Conservation (phyloP, 768 basidiomycete genomes). For the Boletus vinaceobasis region DNA sequence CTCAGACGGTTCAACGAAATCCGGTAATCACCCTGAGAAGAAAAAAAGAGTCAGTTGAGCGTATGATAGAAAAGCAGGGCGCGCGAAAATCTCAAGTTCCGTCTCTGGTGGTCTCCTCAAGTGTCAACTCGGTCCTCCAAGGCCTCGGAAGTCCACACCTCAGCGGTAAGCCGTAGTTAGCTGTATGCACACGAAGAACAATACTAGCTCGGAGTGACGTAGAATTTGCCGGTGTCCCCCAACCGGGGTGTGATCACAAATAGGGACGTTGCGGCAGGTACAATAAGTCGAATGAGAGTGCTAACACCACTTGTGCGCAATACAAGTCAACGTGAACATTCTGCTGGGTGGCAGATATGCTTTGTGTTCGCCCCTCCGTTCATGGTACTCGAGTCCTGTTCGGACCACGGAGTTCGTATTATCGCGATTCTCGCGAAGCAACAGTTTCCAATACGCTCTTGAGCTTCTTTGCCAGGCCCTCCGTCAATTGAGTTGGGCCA, state of each 20-base stretch:
- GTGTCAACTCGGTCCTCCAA: background rate
- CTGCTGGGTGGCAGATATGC: background rate
- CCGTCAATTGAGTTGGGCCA: slow-evolving; percentile 65
- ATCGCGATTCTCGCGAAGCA: slow-evolving; percentile 30
- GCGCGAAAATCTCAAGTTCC: background rate
- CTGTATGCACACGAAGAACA: background rate
- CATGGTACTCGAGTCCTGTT: background rate
- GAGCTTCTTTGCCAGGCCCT: slow-evolving; percentile 56
- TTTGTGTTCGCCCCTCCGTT: background rate
- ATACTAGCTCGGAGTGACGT: background rate
- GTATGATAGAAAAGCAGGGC: background rate
- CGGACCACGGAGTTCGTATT: background rate
- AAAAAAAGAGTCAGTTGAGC: background rate
- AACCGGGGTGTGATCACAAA: background rate
- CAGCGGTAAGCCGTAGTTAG: background rate
- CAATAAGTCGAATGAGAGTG: background rate
- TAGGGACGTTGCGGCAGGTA: background rate
- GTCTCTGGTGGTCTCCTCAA: background rate
- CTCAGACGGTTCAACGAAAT: background rate
- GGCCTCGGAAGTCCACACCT: background rate
- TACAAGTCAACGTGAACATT: too few relatives aligned
- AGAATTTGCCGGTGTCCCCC: background rate
- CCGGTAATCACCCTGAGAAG: background rate
- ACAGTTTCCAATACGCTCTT: slow-evolving; percentile 34
- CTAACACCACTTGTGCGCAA: background rate